A percentile compares a stretch with the other conserved stretches of the same genome.
These are phyloP conservation scores for Saksenaea oblongispora DNA, from an alignment of 371 early-diverging fungal genomes.

Conservation along the genomic window DNA sequence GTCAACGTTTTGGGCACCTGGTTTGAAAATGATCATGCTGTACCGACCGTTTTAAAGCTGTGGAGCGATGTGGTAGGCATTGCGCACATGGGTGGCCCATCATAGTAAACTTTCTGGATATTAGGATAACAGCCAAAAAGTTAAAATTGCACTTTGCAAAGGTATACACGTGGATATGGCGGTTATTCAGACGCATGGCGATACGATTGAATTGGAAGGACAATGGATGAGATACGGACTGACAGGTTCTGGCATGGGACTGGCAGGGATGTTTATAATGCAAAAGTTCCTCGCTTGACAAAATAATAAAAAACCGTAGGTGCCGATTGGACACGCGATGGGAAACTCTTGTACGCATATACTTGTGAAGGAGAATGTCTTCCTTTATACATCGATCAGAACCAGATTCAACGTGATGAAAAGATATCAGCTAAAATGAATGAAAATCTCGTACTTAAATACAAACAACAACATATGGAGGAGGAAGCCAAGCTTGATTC, in stretches of 20 bases:
- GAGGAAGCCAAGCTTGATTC: conserved; percentile 9
- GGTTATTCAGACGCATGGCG: background rate
- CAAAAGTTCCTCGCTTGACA: background rate
- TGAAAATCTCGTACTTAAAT: conserved; percentile 4
- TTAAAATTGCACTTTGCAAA: background rate
- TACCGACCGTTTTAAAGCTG: background rate
- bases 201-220: background rate
- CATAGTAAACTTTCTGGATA: background rate
- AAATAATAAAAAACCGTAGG: background rate
- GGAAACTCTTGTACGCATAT: background rate
- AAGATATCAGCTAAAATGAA: background rate
- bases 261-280: background rate
- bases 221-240: conserved; percentile 1
- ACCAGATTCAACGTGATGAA: background rate
- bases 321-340: conserved; percentile 6
- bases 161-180: background rate
- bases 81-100: background rate
- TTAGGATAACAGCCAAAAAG: background rate
- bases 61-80: conserved; percentile 5
- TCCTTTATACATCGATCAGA: background rate
- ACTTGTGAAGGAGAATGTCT: conserved; percentile 12
- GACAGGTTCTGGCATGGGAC: conserved; percentile 1
- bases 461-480: conserved; percentile 12
- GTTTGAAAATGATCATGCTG: conserved; percentile 5
- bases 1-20: background rate